Percentiles rank a stretch among this genome's conserved stretches.
Conservation (phyloP, 345 rosid species). For the Rhodamnia argentea region DNA sequence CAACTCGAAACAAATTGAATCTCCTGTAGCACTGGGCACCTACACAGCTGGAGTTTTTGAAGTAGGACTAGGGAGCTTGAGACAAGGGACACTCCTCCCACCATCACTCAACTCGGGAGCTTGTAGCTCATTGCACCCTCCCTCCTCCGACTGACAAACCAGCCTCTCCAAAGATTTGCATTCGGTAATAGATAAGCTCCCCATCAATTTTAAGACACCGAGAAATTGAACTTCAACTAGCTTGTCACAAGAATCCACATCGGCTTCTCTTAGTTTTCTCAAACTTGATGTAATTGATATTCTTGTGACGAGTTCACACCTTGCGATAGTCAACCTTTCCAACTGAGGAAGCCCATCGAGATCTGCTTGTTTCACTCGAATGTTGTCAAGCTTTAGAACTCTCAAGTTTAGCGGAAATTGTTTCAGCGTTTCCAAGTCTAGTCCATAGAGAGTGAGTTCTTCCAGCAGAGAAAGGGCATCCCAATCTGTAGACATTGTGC, state of each 20-base stretch:
- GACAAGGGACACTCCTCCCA: neutral
- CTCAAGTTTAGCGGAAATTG: neutral
- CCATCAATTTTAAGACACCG: neutral
- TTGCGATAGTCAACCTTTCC: neutral
- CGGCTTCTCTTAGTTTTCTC: neutral
- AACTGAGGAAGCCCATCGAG: neutral
- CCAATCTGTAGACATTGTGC: fast-evolving
- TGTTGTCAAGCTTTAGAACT: neutral
- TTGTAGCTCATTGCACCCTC: neutral
- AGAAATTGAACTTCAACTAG: neutral
- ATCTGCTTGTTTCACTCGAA: neutral
- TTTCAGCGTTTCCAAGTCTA: neutral
- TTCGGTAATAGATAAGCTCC: neutral
- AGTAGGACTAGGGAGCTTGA: neutral
- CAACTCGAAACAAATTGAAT: neutral
- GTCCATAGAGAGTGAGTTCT: fast-evolving
- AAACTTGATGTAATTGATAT: neutral
- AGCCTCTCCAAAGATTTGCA: neutral
- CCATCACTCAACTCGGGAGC: neutral
- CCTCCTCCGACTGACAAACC: neutral
- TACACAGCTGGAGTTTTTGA: neutral
- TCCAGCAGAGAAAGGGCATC: neutral
- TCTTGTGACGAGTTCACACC: neutral
- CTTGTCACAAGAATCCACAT: neutral
- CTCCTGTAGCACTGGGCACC: neutral